Conservation (phyloP, 352 stramenopile genomes). For the Pythium sp. region DNA sequence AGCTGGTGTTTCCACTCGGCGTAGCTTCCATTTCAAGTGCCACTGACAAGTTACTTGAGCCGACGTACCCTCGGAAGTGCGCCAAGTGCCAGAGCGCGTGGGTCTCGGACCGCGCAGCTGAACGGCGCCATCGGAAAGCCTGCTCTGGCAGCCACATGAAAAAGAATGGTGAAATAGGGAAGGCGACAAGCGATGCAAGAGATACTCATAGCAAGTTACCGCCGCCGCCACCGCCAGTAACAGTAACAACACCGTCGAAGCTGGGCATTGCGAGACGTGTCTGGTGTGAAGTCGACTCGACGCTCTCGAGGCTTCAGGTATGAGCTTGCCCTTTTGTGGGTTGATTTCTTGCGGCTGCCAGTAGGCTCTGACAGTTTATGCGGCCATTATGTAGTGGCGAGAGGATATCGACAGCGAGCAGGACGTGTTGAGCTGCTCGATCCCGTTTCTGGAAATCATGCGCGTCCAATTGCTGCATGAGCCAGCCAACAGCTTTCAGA, state of each 20-base stretch:
- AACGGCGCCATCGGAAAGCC: constrained; percentile 22
- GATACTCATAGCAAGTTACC: not conserved
- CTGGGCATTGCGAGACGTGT: constrained; percentile 40
- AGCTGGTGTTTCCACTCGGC: not conserved
- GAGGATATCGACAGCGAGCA: constrained; percentile 20
- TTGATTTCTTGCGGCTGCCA: not conserved
- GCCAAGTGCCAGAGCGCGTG: constrained; percentile 27
- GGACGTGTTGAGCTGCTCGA: constrained; percentile 10
- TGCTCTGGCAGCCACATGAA: constrained; percentile 9
- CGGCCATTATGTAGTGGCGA: constrained; percentile 30
- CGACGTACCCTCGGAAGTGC: constrained; percentile 34
- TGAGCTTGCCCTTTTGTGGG: not conserved
- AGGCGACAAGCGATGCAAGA: constrained; percentile 1
- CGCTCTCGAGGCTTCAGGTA: constrained; percentile 37
- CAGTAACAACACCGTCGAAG: not conserved
- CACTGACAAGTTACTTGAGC: not conserved
- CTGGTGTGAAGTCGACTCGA: constrained; percentile 53
- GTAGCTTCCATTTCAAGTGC: not conserved
- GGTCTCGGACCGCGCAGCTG: constrained; percentile 30
- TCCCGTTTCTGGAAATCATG: constrained; percentile 35
- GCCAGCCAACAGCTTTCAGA: constrained; percentile 31
- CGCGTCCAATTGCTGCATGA: constrained; percentile 23
- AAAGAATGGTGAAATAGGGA: not conserved
- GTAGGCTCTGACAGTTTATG: not conserved
- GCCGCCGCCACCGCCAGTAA: not conserved